phyloP scores from a whole-genome alignment of 2,329 filamentous ascomycete species.

The Acrocalymma vagum region DNA sequence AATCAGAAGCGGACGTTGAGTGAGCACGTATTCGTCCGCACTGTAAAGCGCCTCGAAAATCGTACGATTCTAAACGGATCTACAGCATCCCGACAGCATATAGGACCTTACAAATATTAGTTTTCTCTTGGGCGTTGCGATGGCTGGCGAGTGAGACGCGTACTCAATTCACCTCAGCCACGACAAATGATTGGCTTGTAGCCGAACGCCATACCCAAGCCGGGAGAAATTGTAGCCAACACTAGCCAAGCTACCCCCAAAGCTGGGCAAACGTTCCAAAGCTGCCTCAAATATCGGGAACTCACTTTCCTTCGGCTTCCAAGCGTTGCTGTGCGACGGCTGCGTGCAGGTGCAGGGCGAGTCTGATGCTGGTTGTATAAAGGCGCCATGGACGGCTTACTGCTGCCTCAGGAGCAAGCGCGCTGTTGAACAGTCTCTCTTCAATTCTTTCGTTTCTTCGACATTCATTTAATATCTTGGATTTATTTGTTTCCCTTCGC shows the following conservation, averaged over 20 bases:
- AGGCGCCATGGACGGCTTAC: background rate
- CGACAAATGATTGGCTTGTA: too few species aligned
- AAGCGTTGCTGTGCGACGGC: conserved; percentile 27
- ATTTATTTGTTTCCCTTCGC: conserved; percentile 10
- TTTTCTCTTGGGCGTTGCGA: too few species aligned
- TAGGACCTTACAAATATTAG: too few species aligned
- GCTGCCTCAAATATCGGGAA: conserved; percentile 25
- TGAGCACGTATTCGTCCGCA: too few species aligned
- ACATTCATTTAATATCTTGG: conserved; percentile 3
- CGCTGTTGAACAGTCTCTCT: conserved; percentile 36
- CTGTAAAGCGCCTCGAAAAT: too few species aligned
- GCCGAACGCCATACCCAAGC: too few species aligned
- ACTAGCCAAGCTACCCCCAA: conserved; percentile 25
- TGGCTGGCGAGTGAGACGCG: too few species aligned
- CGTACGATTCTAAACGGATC: too few species aligned
- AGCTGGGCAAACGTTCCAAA: conserved; percentile 21
- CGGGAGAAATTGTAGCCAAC: too few species aligned
- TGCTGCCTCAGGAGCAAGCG: conserved; percentile 16
- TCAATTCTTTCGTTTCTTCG: conserved; percentile 18
- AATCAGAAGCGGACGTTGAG: too few species aligned
- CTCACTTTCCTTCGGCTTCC: conserved; percentile 19
- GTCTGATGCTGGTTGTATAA: conserved; percentile 6
- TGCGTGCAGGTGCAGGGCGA: conserved; percentile 7
- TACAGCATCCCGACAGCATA: too few species aligned
- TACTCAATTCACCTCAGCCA: too few species aligned